phyloP scores from a whole-genome alignment of 2,329 filamentous ascomycete genomes.

The Lachnellula occidentalis region DNA sequence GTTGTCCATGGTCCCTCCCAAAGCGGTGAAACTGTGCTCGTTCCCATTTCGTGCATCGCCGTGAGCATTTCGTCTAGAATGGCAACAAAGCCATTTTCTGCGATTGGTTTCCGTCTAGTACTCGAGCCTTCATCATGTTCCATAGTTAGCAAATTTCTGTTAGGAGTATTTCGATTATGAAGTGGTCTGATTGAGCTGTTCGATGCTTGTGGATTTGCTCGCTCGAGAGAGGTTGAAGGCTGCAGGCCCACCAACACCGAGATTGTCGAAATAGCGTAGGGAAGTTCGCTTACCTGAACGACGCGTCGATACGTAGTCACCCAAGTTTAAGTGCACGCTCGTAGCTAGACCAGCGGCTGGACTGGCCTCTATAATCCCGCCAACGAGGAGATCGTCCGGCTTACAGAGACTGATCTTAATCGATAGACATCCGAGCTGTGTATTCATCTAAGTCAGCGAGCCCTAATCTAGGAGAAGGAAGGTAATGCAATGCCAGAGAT shows the following conservation, averaged over 20 bases:
- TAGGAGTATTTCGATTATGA: too few relatives aligned
- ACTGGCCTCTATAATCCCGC: slow-evolving; percentile 32
- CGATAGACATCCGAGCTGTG: slow-evolving; percentile 27
- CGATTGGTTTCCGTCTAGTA: slow-evolving; percentile 24
- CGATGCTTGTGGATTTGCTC: too few relatives aligned
- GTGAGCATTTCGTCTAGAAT: slow-evolving; percentile 28
- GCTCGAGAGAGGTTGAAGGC: too few relatives aligned
- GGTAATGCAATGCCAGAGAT: too few relatives aligned
- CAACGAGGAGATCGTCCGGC: slow-evolving; percentile 32
- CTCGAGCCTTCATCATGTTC: slow-evolving; percentile 27
- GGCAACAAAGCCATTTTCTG: slow-evolving; percentile 27
- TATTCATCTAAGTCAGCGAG: slow-evolving; percentile 29
- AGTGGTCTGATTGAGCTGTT: too few relatives aligned
- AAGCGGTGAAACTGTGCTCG: slow-evolving; percentile 2
- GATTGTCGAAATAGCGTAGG: too few relatives aligned
- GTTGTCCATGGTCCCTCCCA: slow-evolving; percentile 31
- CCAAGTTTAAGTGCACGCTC: too few relatives aligned
- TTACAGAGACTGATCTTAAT: slow-evolving; percentile 30
- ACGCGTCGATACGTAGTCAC: too few relatives aligned
- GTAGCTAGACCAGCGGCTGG: slow-evolving; percentile 30
- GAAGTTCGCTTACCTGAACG: too few relatives aligned
- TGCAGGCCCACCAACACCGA: too few relatives aligned
- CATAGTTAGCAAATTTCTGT: too few relatives aligned
- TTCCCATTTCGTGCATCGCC: slow-evolving; percentile 14
- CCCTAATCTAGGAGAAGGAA: too few relatives aligned